A percentile compares a stretch with the other conserved stretches of the same genome.
Evolutionary conservation across 2,329 filamentous ascomycete species (phyloP).

Genomic region (Zymoseptoria tritici): DNA sequence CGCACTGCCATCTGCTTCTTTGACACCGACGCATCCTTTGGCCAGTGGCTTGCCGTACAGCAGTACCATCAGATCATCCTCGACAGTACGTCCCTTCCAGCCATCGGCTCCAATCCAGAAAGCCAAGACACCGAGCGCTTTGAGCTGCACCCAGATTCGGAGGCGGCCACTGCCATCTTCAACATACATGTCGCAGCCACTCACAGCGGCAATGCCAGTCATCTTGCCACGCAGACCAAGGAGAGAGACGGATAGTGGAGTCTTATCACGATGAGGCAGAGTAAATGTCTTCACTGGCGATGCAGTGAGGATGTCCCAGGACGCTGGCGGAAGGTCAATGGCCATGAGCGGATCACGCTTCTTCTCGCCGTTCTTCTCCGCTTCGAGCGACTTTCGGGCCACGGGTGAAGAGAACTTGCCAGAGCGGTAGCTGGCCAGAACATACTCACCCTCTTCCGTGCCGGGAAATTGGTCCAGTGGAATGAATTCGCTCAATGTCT

Average conservation of each 20-base stretch:
- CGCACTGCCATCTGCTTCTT: constrained; percentile 31
- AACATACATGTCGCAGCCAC: constrained; percentile 53
- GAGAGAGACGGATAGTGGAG: constrained; percentile 52
- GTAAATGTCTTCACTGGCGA: constrained; percentile 57
- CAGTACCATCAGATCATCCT: constrained; percentile 37
- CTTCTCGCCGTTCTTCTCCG: constrained; percentile 39
- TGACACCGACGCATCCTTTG: constrained; percentile 49
- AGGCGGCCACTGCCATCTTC: constrained; percentile 52
- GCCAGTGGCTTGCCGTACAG: constrained; percentile 68
- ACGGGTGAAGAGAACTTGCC: constrained; percentile 53
- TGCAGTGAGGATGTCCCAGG: constrained; percentile 49
- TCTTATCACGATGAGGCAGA: constrained; percentile 11
- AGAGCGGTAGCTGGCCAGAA: constrained; percentile 65
- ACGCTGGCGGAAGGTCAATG: constrained; percentile 47
- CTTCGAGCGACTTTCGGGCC: constrained; percentile 55
- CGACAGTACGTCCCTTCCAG: constrained; percentile 37
- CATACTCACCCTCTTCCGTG: constrained; percentile 54
- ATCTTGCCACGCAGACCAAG: constrained; percentile 81
- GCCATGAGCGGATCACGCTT: constrained; percentile 73
- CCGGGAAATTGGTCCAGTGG: constrained; percentile 68
- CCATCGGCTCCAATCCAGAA: constrained; percentile 66
- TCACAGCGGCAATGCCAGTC: constrained; percentile 74
- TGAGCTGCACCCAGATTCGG: constrained; percentile 61
- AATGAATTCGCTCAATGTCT: constrained; percentile 59
- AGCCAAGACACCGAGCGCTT: constrained; percentile 71